Evolutionary conservation across 306 rosid genomes (phyloP), one percentile per base, ranked within the genome.

Genomic region (Crotalaria pallida): DNA sequence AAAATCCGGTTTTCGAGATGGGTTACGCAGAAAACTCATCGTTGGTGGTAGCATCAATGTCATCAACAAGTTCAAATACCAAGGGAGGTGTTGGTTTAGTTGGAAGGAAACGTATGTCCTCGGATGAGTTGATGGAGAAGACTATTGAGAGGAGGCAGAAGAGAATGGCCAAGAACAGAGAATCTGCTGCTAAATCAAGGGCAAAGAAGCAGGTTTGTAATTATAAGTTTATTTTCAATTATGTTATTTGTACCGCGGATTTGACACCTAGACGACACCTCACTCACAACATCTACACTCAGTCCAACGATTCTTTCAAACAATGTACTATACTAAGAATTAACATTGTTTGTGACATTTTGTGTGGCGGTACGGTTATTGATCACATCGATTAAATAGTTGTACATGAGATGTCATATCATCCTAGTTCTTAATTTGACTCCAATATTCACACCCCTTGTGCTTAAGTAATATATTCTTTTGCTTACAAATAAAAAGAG

Each of bases 131-230:
- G 72, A 61, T 66, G 76, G 82, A 85, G 69, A 78, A 78, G 65
- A 71, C 18, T 1, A 64, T 76, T 13, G 88, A 87, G 55, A 85
- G 78, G 72, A 87, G 80, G 60, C 82, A 80, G 71, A 89, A 80
- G 77, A 80, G 92, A 70, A 89, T 89, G 92, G 85, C 84, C 40
- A 87, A 87, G 78, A 89, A 83, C 60, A 65, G 90, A 0, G 90
- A 87, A 78, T 87, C 92, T 5, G 92, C 96, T 5, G 90, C 92
- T 8, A 83, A 84, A 80, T 87, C 92, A 16, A 87, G 89, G 66
- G 96, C 92, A 58, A 89, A 72, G 60, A 87, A 89, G 71, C 92
- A 87, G 89, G 92, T 87, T 49, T 66, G 18, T 72, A 49, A 8
- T 47, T 40, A 7, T 45, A 58, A 12, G 44, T 36, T 16, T 41